Evolutionary conservation across 2,329 filamentous ascomycete genomes (phyloP), one percentile per base, ranked within the genome.

Genomic region (Colletotrichum sp.): DNA sequence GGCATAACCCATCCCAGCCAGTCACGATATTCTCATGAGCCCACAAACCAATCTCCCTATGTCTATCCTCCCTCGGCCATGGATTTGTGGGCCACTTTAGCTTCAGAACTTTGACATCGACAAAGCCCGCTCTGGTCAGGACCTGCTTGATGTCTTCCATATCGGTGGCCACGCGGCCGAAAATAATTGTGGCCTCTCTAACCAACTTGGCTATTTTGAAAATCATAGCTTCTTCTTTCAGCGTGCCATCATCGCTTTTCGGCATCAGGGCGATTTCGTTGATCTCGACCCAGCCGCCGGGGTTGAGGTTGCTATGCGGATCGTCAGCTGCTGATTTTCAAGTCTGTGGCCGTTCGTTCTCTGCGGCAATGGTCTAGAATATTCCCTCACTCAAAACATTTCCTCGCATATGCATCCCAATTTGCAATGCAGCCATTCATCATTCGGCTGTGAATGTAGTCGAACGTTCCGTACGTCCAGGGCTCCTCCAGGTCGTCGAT

Each of bases 271-370:
- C 79, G 6, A 85, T 82, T 36, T 90, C 88, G 18, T 86, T 84
- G 4, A 85, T 79, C 60, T 88, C 86, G 3, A 87, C 48, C 80
- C 84, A 88, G 6, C 87, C 87, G 2, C 88, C 88, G 0, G 89
- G 86, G 10, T 81, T 83, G 1, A 88, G 81, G n/a, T 81, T 81
- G 6, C 68, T 81, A 10, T 22, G 3, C 36, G 4, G 3, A 3
- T 5, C 5, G 8, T 44, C 36, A 44, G 36, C 36, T 9, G 2
- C 36, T 18, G 36, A 44, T 44, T 18, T 18, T 44, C 16, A 5
- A 18, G 36, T 44, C 36, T 6, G 8, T 44, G 36, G 8, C 36
- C 36, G 16, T 44, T 44, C 36, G 16, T 44, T 44, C 36, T 44
- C 8, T 9, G 36, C 7, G 16, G 8, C 15, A 4, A 9, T 5